Conservation (phyloP, 2,329 filamentous ascomycete genomes). For the Cladosporium sp. region DNA sequence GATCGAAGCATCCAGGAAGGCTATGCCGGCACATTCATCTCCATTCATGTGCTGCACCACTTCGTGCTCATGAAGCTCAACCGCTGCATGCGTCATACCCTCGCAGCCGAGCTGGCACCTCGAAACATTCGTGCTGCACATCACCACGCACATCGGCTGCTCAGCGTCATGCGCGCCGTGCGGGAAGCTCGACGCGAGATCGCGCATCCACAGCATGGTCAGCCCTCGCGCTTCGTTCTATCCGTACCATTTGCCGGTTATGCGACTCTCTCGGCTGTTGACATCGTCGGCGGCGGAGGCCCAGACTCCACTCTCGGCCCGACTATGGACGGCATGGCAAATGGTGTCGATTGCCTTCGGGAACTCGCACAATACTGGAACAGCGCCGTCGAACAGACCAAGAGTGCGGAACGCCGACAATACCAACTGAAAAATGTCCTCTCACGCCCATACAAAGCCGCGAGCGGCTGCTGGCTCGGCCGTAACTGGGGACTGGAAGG, state of each 20-base stretch:
- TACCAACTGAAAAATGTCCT: conserved; percentile 40
- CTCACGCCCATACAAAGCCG: conserved; percentile 34
- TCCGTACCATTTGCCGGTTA: conserved; percentile 56
- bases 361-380: conserved; percentile 58
- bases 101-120: conserved; percentile 39
- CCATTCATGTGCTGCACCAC: conserved; percentile 65
- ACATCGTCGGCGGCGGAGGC: conserved; percentile 62
- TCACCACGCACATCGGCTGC: conserved; percentile 50
- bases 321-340: conserved; percentile 51
- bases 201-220: conserved; percentile 13
- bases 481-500: conserved; percentile 31
- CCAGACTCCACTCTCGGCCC: conserved; percentile 48
- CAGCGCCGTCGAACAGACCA: conserved; percentile 50
- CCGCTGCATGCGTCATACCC: conserved; percentile 51
- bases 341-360: conserved; percentile 52
- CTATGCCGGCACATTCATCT: conserved; percentile 57
- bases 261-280: conserved; percentile 59
- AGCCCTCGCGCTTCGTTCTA: conserved; percentile 29
- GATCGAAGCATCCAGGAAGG: conserved; percentile 51
- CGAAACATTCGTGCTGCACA: conserved; percentile 48
- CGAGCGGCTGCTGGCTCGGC: conserved; percentile 32
- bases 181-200: conserved; percentile 20
- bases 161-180: conserved; percentile 36
- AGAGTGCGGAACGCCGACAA: conserved; percentile 46
- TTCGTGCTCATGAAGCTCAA: conserved; percentile 62